These are phyloP conservation scores for Trichophaea hybrida DNA, from an alignment of 2,329 filamentous ascomycete genomes.

Conservation along the genomic window DNA sequence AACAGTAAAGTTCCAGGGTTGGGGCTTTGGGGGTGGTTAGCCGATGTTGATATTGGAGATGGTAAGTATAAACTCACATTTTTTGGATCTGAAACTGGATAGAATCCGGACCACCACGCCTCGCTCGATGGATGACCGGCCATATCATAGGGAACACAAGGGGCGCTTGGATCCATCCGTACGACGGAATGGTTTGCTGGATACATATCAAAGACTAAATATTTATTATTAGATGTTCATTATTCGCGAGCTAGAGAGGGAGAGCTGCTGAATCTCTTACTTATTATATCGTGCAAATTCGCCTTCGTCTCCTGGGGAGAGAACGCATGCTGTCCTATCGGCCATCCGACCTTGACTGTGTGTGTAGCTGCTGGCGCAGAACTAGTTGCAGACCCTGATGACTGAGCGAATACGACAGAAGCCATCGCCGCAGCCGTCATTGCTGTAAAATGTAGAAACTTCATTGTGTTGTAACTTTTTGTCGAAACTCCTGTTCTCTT, in stretches of 20 bases:
- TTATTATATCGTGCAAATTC: background rate
- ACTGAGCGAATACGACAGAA: background rate
- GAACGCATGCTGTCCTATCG: conserved; percentile 3
- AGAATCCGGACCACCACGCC: conserved; percentile 39
- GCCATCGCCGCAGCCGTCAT: background rate
- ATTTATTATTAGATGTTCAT: background rate
- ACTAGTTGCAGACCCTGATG: background rate
- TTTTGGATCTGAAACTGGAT: conserved; percentile 38
- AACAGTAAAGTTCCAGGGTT: background rate
- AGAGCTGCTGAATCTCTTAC: background rate
- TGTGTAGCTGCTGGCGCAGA: background rate
- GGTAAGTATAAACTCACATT: conserved; percentile 54
- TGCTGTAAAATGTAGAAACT: background rate
- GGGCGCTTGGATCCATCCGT: conserved; percentile 43
- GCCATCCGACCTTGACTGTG: conserved; percentile 4
- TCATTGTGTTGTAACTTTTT: background rate
- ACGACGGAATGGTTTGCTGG: conserved; percentile 51
- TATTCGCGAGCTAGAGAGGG: background rate
- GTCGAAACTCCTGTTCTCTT: background rate
- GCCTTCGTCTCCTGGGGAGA: conserved; percentile 1
- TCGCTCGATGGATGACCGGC: background rate
- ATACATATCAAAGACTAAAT: conserved; percentile 44
- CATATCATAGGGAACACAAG: conserved; percentile 49
- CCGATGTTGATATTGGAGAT: background rate
- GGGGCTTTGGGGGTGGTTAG: background rate